Percentiles rank a stretch among this genome's conserved stretches.
phyloP scores from a whole-genome alignment of 148 eudicot species.

The Rhododendron simsii region DNA sequence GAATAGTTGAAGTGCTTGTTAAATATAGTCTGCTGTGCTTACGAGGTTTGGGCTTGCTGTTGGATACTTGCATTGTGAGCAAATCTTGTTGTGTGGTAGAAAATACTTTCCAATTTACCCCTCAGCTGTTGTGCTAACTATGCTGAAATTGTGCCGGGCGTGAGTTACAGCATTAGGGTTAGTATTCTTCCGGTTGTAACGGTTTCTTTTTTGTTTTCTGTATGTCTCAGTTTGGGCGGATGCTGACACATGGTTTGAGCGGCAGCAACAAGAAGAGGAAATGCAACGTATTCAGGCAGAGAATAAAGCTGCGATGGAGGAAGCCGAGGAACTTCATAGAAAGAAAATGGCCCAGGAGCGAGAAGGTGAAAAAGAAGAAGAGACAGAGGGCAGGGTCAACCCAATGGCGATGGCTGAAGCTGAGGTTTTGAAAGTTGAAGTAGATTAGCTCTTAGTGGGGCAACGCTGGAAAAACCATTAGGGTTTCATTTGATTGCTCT shows the following conservation, averaged over 20 bases:
- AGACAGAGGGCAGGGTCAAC: conserved; percentile 31
- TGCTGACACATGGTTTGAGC: conserved; percentile 98
- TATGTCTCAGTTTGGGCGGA: conserved; percentile 83
- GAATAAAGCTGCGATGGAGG: conserved; percentile 62
- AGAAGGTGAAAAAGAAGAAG: conserved; percentile 75
- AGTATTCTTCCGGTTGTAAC: not conserved
- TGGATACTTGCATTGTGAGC: not conserved
- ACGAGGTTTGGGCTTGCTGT: not conserved
- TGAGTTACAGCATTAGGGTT: not conserved
- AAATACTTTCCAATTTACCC: not conserved
- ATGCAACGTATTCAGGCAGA: conserved; percentile 85
- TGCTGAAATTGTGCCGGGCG: not conserved
- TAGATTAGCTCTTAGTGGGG: conserved; percentile 11
- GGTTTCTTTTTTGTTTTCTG: not conserved
- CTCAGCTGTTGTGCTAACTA: not conserved
- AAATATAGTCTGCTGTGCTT: not conserved
- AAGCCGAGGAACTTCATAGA: conserved; percentile 78
- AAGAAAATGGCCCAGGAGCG: conserved; percentile 80
- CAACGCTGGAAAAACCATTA: not conserved
- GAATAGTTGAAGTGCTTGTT: not conserved
- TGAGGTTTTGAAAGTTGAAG: conserved; percentile 43
- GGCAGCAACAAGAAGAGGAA: conserved; percentile 91
- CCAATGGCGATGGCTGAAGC: conserved; percentile 68
- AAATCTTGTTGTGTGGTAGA: not conserved
- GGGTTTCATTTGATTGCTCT: not conserved